Evolutionary conservation across 1,284 basidiomycete species (phyloP), one percentile per base, ranked within the genome.

Genomic region (Phellopilus nigrolimitatus): DNA sequence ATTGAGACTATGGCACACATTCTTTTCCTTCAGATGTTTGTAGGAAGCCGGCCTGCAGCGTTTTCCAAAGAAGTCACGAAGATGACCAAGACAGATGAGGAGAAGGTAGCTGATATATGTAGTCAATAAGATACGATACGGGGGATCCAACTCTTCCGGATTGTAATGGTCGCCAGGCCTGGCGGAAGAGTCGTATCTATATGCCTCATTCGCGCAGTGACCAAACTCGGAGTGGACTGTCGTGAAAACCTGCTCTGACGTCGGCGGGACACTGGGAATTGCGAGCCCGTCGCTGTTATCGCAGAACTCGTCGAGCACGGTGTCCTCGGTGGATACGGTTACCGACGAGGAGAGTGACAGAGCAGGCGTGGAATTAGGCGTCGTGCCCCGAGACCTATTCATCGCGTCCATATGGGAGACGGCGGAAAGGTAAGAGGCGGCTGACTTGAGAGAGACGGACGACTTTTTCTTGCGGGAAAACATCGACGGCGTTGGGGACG

Each of bases 41-140:
- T 94, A 98, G 48, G 76, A 73, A 21, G 76, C 67, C 8, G 87
- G 79, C 59, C 80, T 74, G 55, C 97, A 76, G 28, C 84, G 78
- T 71, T 97, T 98, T 36, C 95, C 97, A 58, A 97, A 71, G 66
- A 95, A 99, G 71, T 99, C 97, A 49, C 95, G 83, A 49, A 97
- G 70, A 67, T 98, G 97, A 3, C 97, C 95, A 46, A 97, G 71
- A 57, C 83, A 74, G 61, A 98, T 97, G 54, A 95, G 79, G 55
- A 95, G 73, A 60, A 95, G 75, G 69, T 94, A 95, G 69, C 84
- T 88, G 65, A 95, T 76, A 67, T 97, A 97, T 3, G 93, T 95
- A n/a, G 88, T 85, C 55, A 97, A 71, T 22, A 97, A 76, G 59
- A 95, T 85, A 65, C 91, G 91, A 68, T 95, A 95, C 1, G 91